Base-by-base conservation (phyloP, 768 basidiomycete genomes). In the Auricularia heimuer region DNA sequence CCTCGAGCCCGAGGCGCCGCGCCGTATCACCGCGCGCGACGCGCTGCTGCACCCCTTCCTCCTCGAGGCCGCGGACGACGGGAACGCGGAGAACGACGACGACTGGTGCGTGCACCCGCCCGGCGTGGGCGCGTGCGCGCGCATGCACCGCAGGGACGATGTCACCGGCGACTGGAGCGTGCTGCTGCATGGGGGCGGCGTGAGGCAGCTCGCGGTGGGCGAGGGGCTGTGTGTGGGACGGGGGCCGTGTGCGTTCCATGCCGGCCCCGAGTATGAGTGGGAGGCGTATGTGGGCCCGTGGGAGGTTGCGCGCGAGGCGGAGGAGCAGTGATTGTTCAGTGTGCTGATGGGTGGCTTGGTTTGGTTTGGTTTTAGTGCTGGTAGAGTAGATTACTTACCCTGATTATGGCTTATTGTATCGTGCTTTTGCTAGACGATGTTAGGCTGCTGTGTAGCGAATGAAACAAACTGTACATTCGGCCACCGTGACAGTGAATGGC, bases 11-110 rank as follows among this genome's bases (percentile, higher is more conserved):
- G 92, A 94, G 71, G 85, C 87, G 6, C 87, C 85, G 24, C 85
- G 83, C 63, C 84, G 95, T 24, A 82, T 87, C 64, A 93, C 91
- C 3, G 92, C 95, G 3, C 80, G 81, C 18, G 78, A 83, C 6
- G 92, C 89, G 18, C 80, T 98, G 58, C 82, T 82, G 65, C 94
- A 98, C 71, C 81, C 84, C 0, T 98, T 97, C 75, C 79, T 98
- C 10, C 54, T 62, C 6, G 7, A 45, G 44, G 54, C 36, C 34
- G 39, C 29, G 29, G 66, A 66, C 63, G 44, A 14, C n/a, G 54
- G 14, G 54, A 10, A 56, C 37, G 88, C 69, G 35, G 69, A 70
- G 11, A 67, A 69, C 24, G 75, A 91, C 63, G 88, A 90, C 65
- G 84, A 82, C 65, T 82, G 81, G 68, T 83, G 86, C 64, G 90